Evolutionary conservation across 257 asterid species (phyloP).

Genomic region (Voacanga thouarsii): DNA sequence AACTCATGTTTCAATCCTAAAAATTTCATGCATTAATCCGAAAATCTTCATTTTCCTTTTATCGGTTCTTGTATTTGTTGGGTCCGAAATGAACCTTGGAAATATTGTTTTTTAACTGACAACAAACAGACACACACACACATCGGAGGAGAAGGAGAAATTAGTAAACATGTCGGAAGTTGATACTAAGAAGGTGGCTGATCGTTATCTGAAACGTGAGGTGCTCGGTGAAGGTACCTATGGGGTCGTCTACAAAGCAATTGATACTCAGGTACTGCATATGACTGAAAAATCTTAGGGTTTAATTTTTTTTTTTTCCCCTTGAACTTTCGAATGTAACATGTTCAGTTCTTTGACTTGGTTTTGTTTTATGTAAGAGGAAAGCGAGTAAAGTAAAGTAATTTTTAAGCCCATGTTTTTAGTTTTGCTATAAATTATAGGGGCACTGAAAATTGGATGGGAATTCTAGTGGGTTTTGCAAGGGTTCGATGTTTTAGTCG

Average conservation of each 20-base stretch:
- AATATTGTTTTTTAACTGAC: not conserved
- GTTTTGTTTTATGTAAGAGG: not conserved
- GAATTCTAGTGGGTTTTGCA: not conserved
- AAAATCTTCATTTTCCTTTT: not conserved
- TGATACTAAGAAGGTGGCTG: conserved; percentile 74
- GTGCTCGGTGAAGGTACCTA: conserved; percentile 91
- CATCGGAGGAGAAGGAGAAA: not conserved
- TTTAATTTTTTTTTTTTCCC: not conserved
- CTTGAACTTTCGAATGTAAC: not conserved
- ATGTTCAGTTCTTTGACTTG: not conserved
- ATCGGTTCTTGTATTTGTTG: not conserved
- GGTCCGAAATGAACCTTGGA: conserved; percentile 6
- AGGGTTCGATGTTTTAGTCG: not conserved
- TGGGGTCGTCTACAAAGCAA: conserved; percentile 90
- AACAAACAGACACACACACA: not conserved
- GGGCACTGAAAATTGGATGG: not conserved
- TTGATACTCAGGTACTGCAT: conserved; percentile 70
- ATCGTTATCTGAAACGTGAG: conserved; percentile 79
- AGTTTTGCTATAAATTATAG: not conserved
- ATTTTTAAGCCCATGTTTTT: not conserved
- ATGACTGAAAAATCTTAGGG: conserved; percentile 11
- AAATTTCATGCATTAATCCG: conserved; percentile 2
- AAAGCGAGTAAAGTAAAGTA: not conserved
- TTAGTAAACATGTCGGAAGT: conserved; percentile 44
- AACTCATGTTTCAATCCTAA: not conserved